Base-by-base conservation (phyloP, 2,329 filamentous ascomycete genomes). In the Hirsutella thompsonii region DNA sequence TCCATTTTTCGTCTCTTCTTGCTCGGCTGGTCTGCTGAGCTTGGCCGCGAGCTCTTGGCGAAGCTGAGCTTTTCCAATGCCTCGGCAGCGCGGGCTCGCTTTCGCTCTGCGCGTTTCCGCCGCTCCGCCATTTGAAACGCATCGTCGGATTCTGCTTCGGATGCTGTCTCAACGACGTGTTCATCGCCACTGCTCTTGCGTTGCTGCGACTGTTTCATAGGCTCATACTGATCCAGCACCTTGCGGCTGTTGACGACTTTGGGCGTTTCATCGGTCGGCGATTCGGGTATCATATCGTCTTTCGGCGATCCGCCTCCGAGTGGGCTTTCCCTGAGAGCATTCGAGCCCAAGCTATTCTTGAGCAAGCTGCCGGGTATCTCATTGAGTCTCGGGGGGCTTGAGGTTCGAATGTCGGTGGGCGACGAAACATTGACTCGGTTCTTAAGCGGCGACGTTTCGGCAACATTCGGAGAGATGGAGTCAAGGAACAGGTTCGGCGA, bases 401-500 rank as follows among this genome's bases (percentile, higher is more conserved):
- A 69, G 0, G 60, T 59, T 20, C 52, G 55, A 6, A 57, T 49
- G 30, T 56, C 54, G 10, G 62, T 60, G 3, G 70, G 68, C 0
- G 68, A 71, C 0, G 67, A 67, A 23, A 66, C 61, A 38, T 70
- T 60, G 14, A 63, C 63, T 20, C 67, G 63, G 29, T 68, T 60
- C 50, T 72, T 74, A 2, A 74, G 52, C 0, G 72, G 71, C 1
- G 72, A 76, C 0, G 59, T 60, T 46, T 61, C 57, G 2, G 62
- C 51, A 2, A 58, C 54, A 35, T 68, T 68, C 1, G 70, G 63
- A 2, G 70, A 72, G 4, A 69, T 66, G 1, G 61, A 57, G 39
- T 70, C 62, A 20, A 60, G 54, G 10, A 70, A 64, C 4, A 67
- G 49, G 34, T 66, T 58, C 0, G 73, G 73, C 1, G 74, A 78